Evolutionary conservation across 768 basidiomycete species (phyloP).

Genomic region (Mrakia frigida): DNA sequence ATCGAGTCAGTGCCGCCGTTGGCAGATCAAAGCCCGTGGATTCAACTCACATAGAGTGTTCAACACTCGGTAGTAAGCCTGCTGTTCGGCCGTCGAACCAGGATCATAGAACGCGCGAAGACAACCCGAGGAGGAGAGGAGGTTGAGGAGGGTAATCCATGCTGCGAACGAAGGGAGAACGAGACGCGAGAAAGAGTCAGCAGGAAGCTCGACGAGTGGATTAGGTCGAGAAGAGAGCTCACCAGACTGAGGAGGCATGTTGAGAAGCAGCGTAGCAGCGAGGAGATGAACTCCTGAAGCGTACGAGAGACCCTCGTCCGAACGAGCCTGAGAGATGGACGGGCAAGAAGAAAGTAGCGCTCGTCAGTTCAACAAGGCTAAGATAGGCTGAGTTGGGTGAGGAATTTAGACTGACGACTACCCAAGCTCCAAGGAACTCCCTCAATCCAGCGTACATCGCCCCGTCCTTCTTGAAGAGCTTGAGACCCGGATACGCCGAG

Average conservation of each 20-base stretch:
- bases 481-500: constrained; percentile 9
- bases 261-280: constrained; percentile 25
- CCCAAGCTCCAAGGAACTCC: constrained; percentile 31
- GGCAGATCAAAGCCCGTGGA: background rate
- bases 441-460: constrained; percentile 15
- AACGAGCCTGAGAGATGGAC: constrained; percentile 10
- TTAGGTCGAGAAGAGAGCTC: background rate
- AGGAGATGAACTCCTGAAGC: constrained; percentile 26
- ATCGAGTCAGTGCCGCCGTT: background rate
- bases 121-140: constrained; percentile 21
- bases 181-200: background rate
- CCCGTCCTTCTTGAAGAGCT: constrained; percentile 17
- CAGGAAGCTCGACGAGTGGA: background rate
- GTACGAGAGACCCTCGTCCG: constrained; percentile 29
- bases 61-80: constrained; percentile 25
- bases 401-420: constrained; percentile 16
- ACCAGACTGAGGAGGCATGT: constrained; percentile 25
- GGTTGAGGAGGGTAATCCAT: constrained; percentile 26
- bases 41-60: constrained; percentile 24
- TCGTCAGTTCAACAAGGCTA: background rate
- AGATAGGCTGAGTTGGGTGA: background rate
- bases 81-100: background rate
- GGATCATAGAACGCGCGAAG: constrained; percentile 31
- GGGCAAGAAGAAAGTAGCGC: background rate
- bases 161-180: background rate